Evolutionary conservation across 306 rosid species (phyloP), one percentile per base, ranked within the genome.

Genomic region (Benincasa hispida): DNA sequence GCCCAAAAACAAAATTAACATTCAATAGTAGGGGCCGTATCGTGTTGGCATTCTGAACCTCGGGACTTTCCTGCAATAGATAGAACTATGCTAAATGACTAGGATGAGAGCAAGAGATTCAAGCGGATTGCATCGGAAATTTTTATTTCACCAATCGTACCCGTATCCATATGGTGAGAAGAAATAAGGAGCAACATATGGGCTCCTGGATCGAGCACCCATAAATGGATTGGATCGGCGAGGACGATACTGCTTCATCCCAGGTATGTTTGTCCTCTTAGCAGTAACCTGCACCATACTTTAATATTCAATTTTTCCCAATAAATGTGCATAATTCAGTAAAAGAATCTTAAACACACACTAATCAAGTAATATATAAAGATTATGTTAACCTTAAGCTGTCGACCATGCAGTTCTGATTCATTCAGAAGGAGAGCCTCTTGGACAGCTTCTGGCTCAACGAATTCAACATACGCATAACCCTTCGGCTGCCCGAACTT

Each of bases 401-500:
- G 97, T 56, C 97, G 97, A 28, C 94, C 97, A 81, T 89, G 97
- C 22, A 91, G 89, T 78, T 89, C 91, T 76, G 97, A 88, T 79
- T 91, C 97, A 82, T 88, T 91, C 87, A 91, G 76, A 67, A 60
- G 82, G 53, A 91, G 80, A 56, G 94, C 97, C 81, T 88, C 94
- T 76, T 91, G 94, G 79, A 91, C 94, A 84, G 94, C 97, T 76
- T 91, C 92, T 5, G 75, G 78, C 83, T 91, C 97, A 9, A 91
- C 22, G 77, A 91, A 91, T 67, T 91, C 97, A 75, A 89, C 97
- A 82, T 91, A 91, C 27, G 97, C 97, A 87, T 87, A 91, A 47
- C 97, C 97, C 84, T 91, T 91, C 54, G 97, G 94, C 55, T 91
- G 97, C 76, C 97, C 97, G 79, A 82, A 89, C 89, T 91, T 91